Base-by-base conservation (phyloP, 1,284 basidiomycete genomes). In the Papiliotrema nemorosa region DNA sequence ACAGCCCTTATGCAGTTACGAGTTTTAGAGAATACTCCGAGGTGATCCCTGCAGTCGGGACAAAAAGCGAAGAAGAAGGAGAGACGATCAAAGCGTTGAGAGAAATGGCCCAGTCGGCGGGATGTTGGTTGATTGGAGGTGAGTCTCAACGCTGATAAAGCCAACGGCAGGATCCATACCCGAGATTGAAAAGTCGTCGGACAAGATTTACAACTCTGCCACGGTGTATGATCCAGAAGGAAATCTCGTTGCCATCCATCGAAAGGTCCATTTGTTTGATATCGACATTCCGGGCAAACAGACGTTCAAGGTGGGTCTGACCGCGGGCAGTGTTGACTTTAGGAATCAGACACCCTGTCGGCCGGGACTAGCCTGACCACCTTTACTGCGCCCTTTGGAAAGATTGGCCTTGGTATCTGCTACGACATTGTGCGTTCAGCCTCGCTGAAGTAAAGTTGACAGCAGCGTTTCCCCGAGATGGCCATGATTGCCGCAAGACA, bases 211-310 rank as follows among this genome's bases (percentile, higher is more conserved):
- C 76, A 97, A 97, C 70, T 92, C 91, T 1, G 84, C 87, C 54
- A 92, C 88, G 1, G 90, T 91, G 2, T 96, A 93, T 75, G 84
- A 88, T 57, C 90, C 90, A 0, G 67, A 85, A 72, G 90, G 90
- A 13, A 83, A 87, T 45, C 80, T 97, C 36, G 83, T 98, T 25
- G 87, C 88, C 0, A 83, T 83, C 33, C 90, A 97, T 72, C 84
- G 94, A 48, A 97, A 99, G 74, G 82, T 98, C 1, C 96, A 98
- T 69, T 78, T 99, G 9, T 99, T 99, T 69, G 94, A 99, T 72
- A 97, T 99, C 55, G 90, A 98, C 69, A 94, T 97, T 49, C 92
- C 92, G 0, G 94, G 94, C 18, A 87, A 90, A 72, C 97, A 98
- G 74, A 91, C 78, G 3, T 98, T 98, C 83, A 94, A 94, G 79